A percentile compares a stretch with the other conserved stretches of the same genome.
Conservation (phyloP, 2,329 filamentous ascomycete genomes). For the Cercospora sp. region DNA sequence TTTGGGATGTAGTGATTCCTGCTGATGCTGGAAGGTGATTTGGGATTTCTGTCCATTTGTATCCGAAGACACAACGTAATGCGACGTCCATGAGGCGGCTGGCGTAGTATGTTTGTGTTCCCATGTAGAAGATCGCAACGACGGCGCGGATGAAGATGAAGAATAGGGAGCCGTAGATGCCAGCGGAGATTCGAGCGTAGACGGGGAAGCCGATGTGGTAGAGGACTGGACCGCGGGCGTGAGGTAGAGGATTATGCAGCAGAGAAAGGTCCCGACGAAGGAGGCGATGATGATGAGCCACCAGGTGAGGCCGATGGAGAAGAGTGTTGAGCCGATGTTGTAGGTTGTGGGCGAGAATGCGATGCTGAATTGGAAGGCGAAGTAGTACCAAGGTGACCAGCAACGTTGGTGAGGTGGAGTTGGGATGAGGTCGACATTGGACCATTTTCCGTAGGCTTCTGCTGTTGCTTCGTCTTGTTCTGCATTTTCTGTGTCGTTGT, state of each 20-base stretch:
- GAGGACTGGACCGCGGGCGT: slow-evolving; percentile 39
- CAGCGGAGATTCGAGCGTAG: slow-evolving; percentile 39
- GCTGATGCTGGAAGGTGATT: slow-evolving; percentile 36
- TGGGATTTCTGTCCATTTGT: slow-evolving; percentile 39
- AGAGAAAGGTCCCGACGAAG: slow-evolving; percentile 35
- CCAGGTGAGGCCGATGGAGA: slow-evolving; percentile 40
- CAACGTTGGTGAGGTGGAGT: slow-evolving; percentile 29
- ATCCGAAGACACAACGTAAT: slow-evolving; percentile 45
- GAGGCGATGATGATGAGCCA: slow-evolving; percentile 40
- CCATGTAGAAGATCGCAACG: slow-evolving; percentile 45
- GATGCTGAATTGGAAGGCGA: slow-evolving; percentile 40
- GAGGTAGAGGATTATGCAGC: slow-evolving; percentile 40
- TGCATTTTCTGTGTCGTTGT: not conserved
- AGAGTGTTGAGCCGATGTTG: slow-evolving; percentile 38
- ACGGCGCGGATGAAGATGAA: slow-evolving; percentile 44
- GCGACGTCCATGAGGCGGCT: slow-evolving; percentile 42
- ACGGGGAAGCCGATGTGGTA: slow-evolving; percentile 44
- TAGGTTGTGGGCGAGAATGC: slow-evolving; percentile 42
- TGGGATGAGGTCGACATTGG: slow-evolving; percentile 31
- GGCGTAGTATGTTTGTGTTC: slow-evolving; percentile 40
- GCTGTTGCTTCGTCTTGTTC: not conserved
- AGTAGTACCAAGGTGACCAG: slow-evolving; percentile 35
- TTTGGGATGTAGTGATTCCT: slow-evolving; percentile 39
- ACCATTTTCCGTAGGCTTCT: slow-evolving; percentile 25
- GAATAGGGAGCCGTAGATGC: slow-evolving; percentile 44